Evolutionary conservation across 768 basidiomycete species (phyloP), one percentile per base, ranked within the genome.

Genomic region (Amanita inopinata): DNA sequence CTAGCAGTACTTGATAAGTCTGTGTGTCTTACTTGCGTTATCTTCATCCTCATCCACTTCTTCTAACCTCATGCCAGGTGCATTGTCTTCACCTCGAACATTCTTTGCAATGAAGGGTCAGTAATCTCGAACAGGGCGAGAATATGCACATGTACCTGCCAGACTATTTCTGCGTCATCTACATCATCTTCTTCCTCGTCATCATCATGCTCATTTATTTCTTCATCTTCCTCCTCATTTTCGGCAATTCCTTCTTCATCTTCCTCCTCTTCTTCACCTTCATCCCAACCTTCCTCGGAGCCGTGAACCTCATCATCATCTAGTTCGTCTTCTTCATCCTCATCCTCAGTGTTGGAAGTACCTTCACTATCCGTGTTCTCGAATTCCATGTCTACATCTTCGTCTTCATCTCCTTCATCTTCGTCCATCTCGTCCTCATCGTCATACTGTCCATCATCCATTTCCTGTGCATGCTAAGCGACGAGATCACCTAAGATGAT

Each of bases 341-440:
- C 79, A 20, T 83, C 83, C 15, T 79, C 85, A 0, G 79, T 80
- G 35, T 76, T 74, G 0, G 84, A 87, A 1, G 85, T 87, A 38
- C 81, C 83, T 46, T 85, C 86, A 47, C 83, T 88, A 18, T 81
- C 84, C 0, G 82, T 81, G 45, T 82, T 85, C 14, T 88, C 89
- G 4, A 82, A 86, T 35, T 91, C 90, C 78, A 86, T 86, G 33
- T 88, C 88, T 30, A 85, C 82, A 41, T 91, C 89, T 44, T 80
- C 83, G 2, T 84, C 87, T 12, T 81, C 81, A 11, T 78, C 83
- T 2, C 76, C 87, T n/a, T 77, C 85, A 41, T 80, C 83, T 8
- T 82, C 87, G 36, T 82, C 85, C 73, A 87, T 85, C 36, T 77
- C 83, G 33, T 85, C 85, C 43, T 83, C 83, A 18, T 69, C 67